Evolutionary conservation across 2,329 filamentous ascomycete species (phyloP).

Genomic region (Neofusicoccum sp.): DNA sequence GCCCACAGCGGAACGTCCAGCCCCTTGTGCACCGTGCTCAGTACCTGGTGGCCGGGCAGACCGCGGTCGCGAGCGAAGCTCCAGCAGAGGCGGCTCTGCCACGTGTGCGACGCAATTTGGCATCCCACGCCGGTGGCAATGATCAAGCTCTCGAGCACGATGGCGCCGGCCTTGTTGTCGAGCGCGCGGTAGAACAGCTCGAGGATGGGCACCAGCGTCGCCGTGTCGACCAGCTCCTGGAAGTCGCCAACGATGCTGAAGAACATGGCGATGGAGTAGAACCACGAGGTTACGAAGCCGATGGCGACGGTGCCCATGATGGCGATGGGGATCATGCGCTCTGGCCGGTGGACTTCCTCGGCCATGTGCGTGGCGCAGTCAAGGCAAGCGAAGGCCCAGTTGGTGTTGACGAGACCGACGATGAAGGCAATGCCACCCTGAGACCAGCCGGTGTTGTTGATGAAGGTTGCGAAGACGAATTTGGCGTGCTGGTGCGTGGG

Average conservation of each 20-base stretch:
- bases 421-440: slow-evolving; percentile 51
- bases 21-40: slow-evolving; percentile 40
- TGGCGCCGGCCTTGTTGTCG: slow-evolving; percentile 43
- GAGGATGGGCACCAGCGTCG: slow-evolving; percentile 48
- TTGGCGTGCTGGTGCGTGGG: slow-evolving; percentile 45
- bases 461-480: slow-evolving; percentile 54
- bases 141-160: slow-evolving; percentile 47
- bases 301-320: slow-evolving; percentile 51
- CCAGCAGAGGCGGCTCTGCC: slow-evolving; percentile 53
- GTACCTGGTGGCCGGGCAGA: slow-evolving; percentile 43
- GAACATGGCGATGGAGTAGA: slow-evolving; percentile 50
- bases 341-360: slow-evolving; percentile 49
- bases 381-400: slow-evolving; percentile 52
- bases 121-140: slow-evolving; percentile 50
- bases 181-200: slow-evolving; percentile 48
- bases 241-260: slow-evolving; percentile 51
- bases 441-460: slow-evolving; percentile 52
- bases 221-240: slow-evolving; percentile 36
- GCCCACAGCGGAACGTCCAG: slow-evolving; percentile 44
- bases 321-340: slow-evolving; percentile 50
- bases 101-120: slow-evolving; percentile 49
- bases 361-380: slow-evolving; percentile 53
- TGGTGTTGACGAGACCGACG: slow-evolving; percentile 51
- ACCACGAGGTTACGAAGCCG: slow-evolving; percentile 50
- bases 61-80: slow-evolving; percentile 54